Base-by-base conservation (phyloP, 768 basidiomycete species). In the Trametopsis cervina region DNA sequence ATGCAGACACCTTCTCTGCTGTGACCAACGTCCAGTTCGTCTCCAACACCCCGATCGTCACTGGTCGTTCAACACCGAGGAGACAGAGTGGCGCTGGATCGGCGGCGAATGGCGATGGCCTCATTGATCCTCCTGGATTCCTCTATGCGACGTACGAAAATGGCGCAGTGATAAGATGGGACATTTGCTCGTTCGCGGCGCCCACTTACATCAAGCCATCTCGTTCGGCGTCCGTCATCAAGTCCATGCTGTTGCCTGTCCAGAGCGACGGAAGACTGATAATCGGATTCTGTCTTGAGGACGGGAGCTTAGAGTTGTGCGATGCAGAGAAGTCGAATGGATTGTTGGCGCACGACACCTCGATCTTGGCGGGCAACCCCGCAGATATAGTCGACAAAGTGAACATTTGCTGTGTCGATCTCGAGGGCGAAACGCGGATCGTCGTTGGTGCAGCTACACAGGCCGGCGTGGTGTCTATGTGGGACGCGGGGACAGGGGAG, bases 401-500 rank as follows among this genome's bases (percentile, higher is more conserved):
- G 18, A 73, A 81, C 60, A 75, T 75, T 3, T 80, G 77, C 54
- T 64, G 65, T 40, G 62, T 76, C 41, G 73, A 77, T 44, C 58
- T 85, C 43, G 75, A 71, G 29, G 78, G 77, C 4, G 66, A 62
- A 40, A 64, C 64, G 12, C 75, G 74, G 17, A 61, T 80, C 13
- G 70, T 90, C 51, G 61, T 89, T 13, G 80, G 71, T 35, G 75
- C 76, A 11, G 77, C 78, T 15, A 83, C 86, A 2, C 75, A 80
- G 43, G 71, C 75, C 1, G 88, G 89, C 9, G 68, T 76, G 9
- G 70, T 90, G 18, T 85, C 89, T 0, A 56, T 91, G 11, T 91
- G 88, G 89, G 86, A 90, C 57, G 78, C 72, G 6, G 56, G 66
- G n/a, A 80, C 80, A 4, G 73, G 75, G 10, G 81, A 81, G 53